Conservation (phyloP, 2,329 filamentous ascomycete genomes). For the Alternaria gansuensis region DNA sequence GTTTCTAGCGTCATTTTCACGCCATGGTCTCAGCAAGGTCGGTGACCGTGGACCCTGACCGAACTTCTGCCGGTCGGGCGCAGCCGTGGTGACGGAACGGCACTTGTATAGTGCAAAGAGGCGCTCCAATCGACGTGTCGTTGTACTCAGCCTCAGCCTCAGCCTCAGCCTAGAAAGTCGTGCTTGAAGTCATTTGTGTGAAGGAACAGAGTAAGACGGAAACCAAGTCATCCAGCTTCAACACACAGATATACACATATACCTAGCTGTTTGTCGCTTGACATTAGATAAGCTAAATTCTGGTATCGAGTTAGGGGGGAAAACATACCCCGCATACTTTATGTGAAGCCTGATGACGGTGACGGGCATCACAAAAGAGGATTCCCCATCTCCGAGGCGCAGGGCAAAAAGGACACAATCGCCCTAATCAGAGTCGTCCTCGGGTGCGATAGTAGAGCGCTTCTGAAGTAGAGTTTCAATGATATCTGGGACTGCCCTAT, state of each 20-base stretch:
- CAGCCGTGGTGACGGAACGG: background rate
- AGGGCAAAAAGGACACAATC: background rate
- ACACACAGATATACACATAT: no score
- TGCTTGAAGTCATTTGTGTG: no score
- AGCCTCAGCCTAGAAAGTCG: no score
- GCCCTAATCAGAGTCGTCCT: background rate
- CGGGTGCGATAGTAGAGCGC: background rate
- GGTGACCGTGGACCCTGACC: constrained; percentile 1
- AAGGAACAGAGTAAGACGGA: no score
- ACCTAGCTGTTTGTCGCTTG: no score
- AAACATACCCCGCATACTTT: background rate
- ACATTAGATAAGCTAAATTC: no score
- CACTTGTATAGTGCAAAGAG: background rate
- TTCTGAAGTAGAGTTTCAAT: background rate
- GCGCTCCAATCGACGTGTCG: no score
- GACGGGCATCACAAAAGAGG: background rate
- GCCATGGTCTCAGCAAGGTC: background rate
- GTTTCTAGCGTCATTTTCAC: background rate
- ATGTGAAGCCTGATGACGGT: background rate
- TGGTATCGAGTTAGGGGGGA: no score
- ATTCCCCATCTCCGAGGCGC: background rate
- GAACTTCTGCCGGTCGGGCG: background rate
- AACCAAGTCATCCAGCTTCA: no score
- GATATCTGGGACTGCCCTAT: background rate
- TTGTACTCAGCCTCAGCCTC: no score